A percentile compares a stretch with the other conserved stretches of the same genome.
phyloP scores from a whole-genome alignment of 768 basidiomycete species.

The Boletus reticuloceps region DNA sequence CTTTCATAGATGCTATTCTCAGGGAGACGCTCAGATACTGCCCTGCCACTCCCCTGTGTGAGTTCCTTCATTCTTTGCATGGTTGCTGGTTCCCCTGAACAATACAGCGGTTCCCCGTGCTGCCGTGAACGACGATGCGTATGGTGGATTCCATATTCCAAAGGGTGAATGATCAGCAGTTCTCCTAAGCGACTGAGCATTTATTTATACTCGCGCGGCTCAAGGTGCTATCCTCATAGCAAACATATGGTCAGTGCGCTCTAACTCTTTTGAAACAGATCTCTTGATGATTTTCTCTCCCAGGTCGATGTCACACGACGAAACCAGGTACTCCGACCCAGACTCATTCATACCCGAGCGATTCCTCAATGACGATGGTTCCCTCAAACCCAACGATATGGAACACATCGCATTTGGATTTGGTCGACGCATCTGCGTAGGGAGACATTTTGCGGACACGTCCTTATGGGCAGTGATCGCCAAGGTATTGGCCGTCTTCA shows the following conservation, averaged over 20 bases:
- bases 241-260: constrained; percentile 6
- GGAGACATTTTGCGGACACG: constrained; percentile 20
- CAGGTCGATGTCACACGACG: constrained; percentile 17
- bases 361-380: constrained; percentile 32
- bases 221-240: constrained; percentile 8
- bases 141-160: constrained; percentile 49
- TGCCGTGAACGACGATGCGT: constrained; percentile 36
- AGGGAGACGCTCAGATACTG: background rate
- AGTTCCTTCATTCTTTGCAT: background rate
- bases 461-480: constrained; percentile 17
- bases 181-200: background rate
- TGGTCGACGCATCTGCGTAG: constrained; percentile 25
- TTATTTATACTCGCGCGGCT: background rate
- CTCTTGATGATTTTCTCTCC: no score
- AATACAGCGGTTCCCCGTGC: constrained; percentile 25
- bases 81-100: background rate
- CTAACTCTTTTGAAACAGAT: fast-evolving
- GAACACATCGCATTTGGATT: constrained; percentile 20
- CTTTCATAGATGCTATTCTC: constrained; percentile 10
- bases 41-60: constrained; percentile 3
- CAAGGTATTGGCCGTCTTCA: constrained; percentile 5
- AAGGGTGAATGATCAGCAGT: constrained; percentile 13
- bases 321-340: constrained; percentile 34
- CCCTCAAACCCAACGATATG: constrained; percentile 11
- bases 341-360: constrained; percentile 38